Conservation (phyloP, 2,329 filamentous ascomycete genomes). For the Cladosporium sp. region DNA sequence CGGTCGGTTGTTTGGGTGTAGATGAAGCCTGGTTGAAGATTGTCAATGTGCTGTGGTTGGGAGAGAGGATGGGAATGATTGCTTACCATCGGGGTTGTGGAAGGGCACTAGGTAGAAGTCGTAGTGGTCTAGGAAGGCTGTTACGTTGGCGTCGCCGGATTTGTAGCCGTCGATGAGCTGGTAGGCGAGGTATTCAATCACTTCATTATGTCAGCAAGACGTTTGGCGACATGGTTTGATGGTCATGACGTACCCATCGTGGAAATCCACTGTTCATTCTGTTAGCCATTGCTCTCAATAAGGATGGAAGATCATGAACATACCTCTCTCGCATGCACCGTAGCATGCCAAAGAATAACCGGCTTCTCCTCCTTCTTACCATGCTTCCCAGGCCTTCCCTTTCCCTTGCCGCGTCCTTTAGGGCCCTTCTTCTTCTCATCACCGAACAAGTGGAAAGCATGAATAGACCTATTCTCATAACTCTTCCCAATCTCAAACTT, state of each 20-base stretch:
- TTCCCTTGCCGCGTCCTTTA: background rate
- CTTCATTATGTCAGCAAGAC: slow-evolving; percentile 24
- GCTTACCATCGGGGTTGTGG: slow-evolving; percentile 58
- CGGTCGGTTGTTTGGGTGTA: slow-evolving; percentile 59
- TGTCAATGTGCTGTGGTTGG: slow-evolving; percentile 10
- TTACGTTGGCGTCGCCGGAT: slow-evolving; percentile 39
- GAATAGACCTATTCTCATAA: slow-evolving; percentile 46
- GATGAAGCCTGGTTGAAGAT: slow-evolving; percentile 48
- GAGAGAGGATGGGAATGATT: slow-evolving; percentile 21
- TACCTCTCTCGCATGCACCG: slow-evolving; percentile 55
- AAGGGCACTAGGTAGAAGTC: slow-evolving; percentile 67
- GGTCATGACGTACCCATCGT: slow-evolving; percentile 40
- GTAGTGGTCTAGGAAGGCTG: slow-evolving; percentile 57
- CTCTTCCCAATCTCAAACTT: slow-evolving; percentile 54
- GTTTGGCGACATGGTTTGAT: slow-evolving; percentile 35
- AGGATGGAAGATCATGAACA: background rate
- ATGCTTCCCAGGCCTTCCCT: background rate
- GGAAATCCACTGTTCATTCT: slow-evolving; percentile 54
- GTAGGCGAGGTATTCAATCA: slow-evolving; percentile 54
- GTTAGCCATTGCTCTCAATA: background rate
- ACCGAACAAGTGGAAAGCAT: slow-evolving; percentile 57
- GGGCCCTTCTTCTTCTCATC: slow-evolving; percentile 26
- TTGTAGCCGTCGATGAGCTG: slow-evolving; percentile 51
- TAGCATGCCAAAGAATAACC: slow-evolving; percentile 55
- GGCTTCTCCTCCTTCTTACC: slow-evolving; percentile 40